Evolutionary conservation across 1,284 basidiomycete genomes (phyloP).

Genomic region (Amylostereum chailletii): DNA sequence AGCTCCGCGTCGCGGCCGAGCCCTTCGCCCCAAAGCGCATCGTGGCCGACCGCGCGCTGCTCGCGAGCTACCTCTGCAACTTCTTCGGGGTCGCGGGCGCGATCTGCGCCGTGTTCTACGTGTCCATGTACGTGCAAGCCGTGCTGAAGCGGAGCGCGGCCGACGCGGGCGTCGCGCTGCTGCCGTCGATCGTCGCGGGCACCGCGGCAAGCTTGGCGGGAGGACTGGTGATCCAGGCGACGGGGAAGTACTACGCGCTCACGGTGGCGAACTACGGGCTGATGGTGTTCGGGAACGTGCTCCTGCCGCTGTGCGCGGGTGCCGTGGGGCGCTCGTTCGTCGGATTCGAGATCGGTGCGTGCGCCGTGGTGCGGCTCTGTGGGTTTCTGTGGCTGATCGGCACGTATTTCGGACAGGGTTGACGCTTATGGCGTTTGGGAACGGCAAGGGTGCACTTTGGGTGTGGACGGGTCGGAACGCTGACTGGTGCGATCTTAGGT

Average conservation of each 20-base stretch:
- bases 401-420: slow-evolving; percentile 24
- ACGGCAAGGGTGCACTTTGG: slow-evolving; percentile 24
- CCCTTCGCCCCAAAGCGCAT: slow-evolving; percentile 51
- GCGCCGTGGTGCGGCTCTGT: not conserved
- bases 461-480: not conserved
- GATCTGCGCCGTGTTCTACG: slow-evolving; percentile 40
- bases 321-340: slow-evolving; percentile 24
- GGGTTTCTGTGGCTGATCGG: not conserved
- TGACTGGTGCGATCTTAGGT: slow-evolving; percentile 19
- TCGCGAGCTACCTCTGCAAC: slow-evolving; percentile 51
- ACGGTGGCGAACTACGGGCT: slow-evolving; percentile 33
- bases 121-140: slow-evolving; percentile 50
- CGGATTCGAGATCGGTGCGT: slow-evolving; percentile 34
- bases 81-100: slow-evolving; percentile 42
- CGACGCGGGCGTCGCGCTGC: slow-evolving; percentile 39
- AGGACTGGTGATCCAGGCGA: slow-evolving; percentile 46
- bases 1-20: slow-evolving; percentile 40
- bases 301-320: slow-evolving; percentile 31
- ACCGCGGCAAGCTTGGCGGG: slow-evolving; percentile 40
- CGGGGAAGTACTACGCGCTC: slow-evolving; percentile 45
- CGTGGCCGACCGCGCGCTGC: slow-evolving; percentile 36
- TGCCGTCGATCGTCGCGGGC: slow-evolving; percentile 36
- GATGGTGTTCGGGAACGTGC: slow-evolving; percentile 29
- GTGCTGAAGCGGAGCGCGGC: slow-evolving; percentile 36
- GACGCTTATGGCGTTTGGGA: slow-evolving; percentile 32